Evolutionary conservation across 1,284 basidiomycete genomes (phyloP), one percentile per base, ranked within the genome.

Genomic region (Ustilago sp.): DNA sequence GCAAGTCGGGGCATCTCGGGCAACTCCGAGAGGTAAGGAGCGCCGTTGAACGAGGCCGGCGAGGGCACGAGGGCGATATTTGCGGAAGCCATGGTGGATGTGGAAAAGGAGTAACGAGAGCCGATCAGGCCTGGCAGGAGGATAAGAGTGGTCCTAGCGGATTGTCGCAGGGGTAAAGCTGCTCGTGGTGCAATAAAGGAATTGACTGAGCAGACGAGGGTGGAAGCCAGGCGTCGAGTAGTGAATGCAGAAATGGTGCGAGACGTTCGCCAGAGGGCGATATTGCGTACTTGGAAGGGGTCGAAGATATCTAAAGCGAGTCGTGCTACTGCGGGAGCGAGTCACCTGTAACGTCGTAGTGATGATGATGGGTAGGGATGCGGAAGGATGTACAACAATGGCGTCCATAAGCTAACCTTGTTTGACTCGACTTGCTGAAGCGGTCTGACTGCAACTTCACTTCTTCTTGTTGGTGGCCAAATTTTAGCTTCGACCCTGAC

Each of bases 41-140:
- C 91, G 32, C 90, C 92, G 15, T 74, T 64, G 68, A 83, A 83
- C 35, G 71, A 77, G 9, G 70, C 75, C 36, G 75, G 75, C 54
- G 75, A 77, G 36, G 75, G 75, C 70, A 66, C 67, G 17, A 77
- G 70, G 35, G 70, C 75, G 60, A 74, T 56, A 55, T 56, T 62
- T 32, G 75, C 57, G 28, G 74, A 68, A 47, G 68, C 60, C 74
- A 76, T 76, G 60, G 60, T 48, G 59, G 65, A 71, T 35, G 74
- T 71, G 39, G 68, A 67, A 35, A 74, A 74, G n/a, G 43, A 17
- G 13, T 55, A 52, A 4, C 52, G 28, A 23, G 38, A 34, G 23
- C 34, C 17, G 36, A 9, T 34, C 13, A 38, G 35, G 43, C 52
- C 60, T 55, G 50, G 52, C 19, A 41, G 19, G 34, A 2, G n/a